Percentiles rank a stretch among this genome's conserved stretches.
phyloP scores from a whole-genome alignment of 2,329 filamentous ascomycete genomes.

The Ophiobolus disseminans region DNA sequence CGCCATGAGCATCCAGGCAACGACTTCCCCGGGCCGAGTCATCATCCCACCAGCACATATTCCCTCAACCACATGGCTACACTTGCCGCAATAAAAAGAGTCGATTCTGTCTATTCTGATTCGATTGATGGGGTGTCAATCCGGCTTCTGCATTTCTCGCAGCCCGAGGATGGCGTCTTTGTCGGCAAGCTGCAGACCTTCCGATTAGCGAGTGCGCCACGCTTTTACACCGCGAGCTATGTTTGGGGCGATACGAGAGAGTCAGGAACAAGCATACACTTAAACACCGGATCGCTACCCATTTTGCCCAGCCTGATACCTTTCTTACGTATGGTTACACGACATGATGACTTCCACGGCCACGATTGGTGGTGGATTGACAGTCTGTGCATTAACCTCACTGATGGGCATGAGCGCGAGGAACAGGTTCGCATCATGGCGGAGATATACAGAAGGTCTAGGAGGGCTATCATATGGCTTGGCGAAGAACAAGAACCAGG shows the following conservation, averaged over 20 bases:
- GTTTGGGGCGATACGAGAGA: conserved; percentile 32
- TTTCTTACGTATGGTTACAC: conserved; percentile 32
- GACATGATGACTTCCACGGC: conserved; percentile 26
- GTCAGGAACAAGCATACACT: conserved; percentile 12
- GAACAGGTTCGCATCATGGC: conserved; percentile 43
- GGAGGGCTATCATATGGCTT: conserved; percentile 35
- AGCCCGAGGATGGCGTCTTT: conserved; percentile 16
- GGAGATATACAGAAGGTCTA: conserved; percentile 35
- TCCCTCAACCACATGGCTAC: too few relatives aligned
- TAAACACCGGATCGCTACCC: conserved; percentile 23
- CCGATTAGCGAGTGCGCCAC: conserved; percentile 30
- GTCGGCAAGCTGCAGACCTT: conserved; percentile 31
- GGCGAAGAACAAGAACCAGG: conserved; percentile 25
- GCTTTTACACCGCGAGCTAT: conserved; percentile 39
- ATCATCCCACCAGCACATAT: too few relatives aligned
- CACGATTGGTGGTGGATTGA: conserved; percentile 45
- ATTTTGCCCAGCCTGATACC: conserved; percentile 29
- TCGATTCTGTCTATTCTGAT: conserved; percentile 14
- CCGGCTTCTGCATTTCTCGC: conserved; percentile 31
- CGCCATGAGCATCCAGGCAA: too few relatives aligned
- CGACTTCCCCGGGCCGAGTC: too few relatives aligned
- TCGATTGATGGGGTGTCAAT: conserved; percentile 24
- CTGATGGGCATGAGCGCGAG: conserved; percentile 32
- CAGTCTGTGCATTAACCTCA: conserved; percentile 38
- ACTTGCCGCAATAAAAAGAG: conserved; percentile 6